Conservation (phyloP, 148 eudicot genomes). For the Vaccinium vitisidaea region DNA sequence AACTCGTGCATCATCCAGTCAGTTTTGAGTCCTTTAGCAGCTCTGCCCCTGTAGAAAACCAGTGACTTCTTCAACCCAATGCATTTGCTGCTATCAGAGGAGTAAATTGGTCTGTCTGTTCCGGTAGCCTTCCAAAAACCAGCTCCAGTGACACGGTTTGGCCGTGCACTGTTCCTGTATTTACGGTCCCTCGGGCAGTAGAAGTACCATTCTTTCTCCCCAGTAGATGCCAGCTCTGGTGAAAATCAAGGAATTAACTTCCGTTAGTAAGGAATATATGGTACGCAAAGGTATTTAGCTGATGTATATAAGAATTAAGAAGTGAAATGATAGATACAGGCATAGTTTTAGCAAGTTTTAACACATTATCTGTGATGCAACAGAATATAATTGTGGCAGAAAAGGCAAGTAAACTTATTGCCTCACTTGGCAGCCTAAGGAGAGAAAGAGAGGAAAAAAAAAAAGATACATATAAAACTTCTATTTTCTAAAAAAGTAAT, state of each 20-base stretch:
- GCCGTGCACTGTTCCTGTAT: constrained; percentile 77
- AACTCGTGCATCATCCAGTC: constrained; percentile 99
- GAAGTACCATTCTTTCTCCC: constrained; percentile 94
- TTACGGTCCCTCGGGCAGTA: constrained; percentile 86
- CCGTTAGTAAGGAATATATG: not conserved
- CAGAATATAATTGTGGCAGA: too few relatives aligned
- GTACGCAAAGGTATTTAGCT: not conserved
- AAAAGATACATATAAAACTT: not conserved
- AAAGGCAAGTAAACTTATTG: not conserved
- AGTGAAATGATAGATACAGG: too few relatives aligned
- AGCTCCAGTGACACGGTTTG: constrained; percentile 82
- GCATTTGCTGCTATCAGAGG: constrained; percentile 63
- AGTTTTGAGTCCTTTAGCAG: constrained; percentile 83
- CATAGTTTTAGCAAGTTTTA: too few relatives aligned
- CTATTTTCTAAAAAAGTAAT: not conserved
- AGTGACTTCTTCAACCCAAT: constrained; percentile 91
- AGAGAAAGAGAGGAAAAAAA: not conserved
- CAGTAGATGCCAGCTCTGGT: constrained; percentile 64
- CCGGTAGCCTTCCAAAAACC: constrained; percentile 99
- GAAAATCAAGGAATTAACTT: not conserved
- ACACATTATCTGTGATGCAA: too few relatives aligned
- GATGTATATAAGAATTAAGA: too few relatives aligned
- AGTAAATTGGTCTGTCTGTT: constrained; percentile 76
- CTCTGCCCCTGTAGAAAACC: constrained; percentile 89
- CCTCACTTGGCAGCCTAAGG: not conserved